These are phyloP conservation scores for Solanum hybrid DNA, from an alignment of 305 asterid genomes.

Conservation along the genomic window DNA sequence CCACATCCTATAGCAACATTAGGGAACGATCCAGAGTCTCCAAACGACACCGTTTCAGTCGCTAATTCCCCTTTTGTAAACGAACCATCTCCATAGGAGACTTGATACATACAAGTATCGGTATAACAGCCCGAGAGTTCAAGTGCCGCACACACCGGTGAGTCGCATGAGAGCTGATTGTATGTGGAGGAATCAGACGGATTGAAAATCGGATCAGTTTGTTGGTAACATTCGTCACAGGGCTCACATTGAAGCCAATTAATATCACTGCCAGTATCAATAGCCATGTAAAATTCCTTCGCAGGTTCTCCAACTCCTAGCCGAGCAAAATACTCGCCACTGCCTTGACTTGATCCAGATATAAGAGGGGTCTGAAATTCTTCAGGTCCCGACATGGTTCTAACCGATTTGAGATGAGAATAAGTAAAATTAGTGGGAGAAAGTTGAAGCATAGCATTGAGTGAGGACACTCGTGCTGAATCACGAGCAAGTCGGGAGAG, in stretches of 20 bases:
- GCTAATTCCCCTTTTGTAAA: constrained; percentile 43
- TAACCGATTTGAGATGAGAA: neutral
- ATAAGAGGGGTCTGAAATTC: constrained; percentile 10
- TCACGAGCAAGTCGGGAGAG: constrained; percentile 8
- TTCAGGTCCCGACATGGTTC: neutral
- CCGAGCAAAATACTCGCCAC: constrained; percentile 57
- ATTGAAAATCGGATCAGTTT: constrained; percentile 48
- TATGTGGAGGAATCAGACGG: constrained; percentile 36
- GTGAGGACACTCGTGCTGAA: constrained; percentile 1
- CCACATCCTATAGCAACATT: constrained; percentile 54
- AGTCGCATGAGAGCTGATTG: constrained; percentile 26
- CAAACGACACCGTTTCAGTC: constrained; percentile 46
- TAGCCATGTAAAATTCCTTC: constrained; percentile 37
- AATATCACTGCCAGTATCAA: constrained; percentile 63
- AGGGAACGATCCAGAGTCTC: constrained; percentile 11
- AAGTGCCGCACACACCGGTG: constrained; percentile 36
- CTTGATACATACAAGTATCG: constrained; percentile 37
- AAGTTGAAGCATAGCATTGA: neutral
- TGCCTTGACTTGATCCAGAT: constrained; percentile 46
- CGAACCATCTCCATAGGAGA: constrained; percentile 52
- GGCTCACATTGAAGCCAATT: constrained; percentile 61
- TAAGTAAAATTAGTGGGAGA: neutral
- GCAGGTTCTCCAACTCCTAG: constrained; percentile 47
- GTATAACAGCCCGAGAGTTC: constrained; percentile 28
- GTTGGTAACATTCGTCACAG: constrained; percentile 45